Evolutionary conservation across 768 basidiomycete species (phyloP).

Genomic region (Amanita jacksonii): DNA sequence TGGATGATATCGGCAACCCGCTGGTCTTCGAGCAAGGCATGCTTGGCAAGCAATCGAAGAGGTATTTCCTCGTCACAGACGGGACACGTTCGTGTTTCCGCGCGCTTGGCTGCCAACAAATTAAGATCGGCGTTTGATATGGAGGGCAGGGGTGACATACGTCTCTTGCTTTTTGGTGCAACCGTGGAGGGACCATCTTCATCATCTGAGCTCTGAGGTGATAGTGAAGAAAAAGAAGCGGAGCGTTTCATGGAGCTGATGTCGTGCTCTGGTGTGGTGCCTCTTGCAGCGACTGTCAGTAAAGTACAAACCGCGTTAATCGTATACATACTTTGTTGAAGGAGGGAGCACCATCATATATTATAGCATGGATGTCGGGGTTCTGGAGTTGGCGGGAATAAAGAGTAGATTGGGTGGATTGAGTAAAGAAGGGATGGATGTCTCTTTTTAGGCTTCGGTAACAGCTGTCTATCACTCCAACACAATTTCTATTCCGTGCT

Average conservation of each 20-base stretch:
- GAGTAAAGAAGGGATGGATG: constrained; percentile 16
- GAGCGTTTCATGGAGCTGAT: background rate
- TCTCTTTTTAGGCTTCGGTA: background rate
- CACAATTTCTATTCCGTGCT: constrained; percentile 44
- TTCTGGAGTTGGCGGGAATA: background rate
- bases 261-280: constrained; percentile 26
- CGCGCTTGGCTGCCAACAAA: constrained; percentile 46
- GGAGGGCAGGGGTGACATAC: constrained; percentile 23
- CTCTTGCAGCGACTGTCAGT: constrained; percentile 20
- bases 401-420: constrained; percentile 25
- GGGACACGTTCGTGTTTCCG: constrained; percentile 68
- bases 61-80: constrained; percentile 68
- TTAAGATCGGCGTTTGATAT: background rate
- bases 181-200: background rate
- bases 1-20: constrained; percentile 60
- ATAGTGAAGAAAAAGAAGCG: constrained; percentile 25
- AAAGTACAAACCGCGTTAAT: background rate
- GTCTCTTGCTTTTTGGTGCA: constrained; percentile 35
- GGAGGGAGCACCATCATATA: constrained; percentile 2
- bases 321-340: constrained; percentile 22
- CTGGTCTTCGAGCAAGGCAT: constrained; percentile 56
- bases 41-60: constrained; percentile 55
- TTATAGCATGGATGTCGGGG: background rate
- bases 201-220: constrained; percentile 14
- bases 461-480: constrained; percentile 29